These are phyloP conservation scores for Mrakia hoshinonis DNA, from an alignment of 768 basidiomycete genomes.

Conservation along the genomic window DNA sequence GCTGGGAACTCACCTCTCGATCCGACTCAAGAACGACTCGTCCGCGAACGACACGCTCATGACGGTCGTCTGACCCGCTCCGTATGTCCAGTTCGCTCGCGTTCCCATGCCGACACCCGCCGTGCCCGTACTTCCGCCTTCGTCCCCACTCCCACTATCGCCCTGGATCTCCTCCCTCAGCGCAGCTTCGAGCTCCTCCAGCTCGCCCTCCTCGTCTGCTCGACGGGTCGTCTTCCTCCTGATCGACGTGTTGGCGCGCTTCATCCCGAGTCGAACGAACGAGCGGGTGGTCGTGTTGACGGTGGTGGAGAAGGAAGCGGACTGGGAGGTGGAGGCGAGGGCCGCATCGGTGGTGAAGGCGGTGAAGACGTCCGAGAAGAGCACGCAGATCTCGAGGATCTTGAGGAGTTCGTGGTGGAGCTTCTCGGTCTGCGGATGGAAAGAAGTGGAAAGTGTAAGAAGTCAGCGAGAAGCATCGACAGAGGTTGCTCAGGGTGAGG, in stretches of 20 bases:
- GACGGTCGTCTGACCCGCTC: slow-evolving; percentile 2
- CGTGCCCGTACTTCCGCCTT: background rate
- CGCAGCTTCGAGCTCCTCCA: background rate
- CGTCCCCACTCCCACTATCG: background rate
- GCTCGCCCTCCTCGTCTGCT: background rate
- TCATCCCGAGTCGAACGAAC: background rate
- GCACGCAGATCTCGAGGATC: background rate
- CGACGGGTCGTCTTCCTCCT: background rate
- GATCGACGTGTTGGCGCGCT: too few species aligned
- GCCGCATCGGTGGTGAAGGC: slow-evolving; percentile 1
- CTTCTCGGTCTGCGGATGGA: background rate
- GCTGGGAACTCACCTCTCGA: background rate
- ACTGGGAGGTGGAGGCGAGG: background rate
- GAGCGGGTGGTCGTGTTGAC: background rate
- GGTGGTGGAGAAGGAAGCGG: too few species aligned
- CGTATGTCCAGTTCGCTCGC: too few species aligned
- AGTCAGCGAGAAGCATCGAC: background rate
- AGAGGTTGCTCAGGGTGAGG: background rate
- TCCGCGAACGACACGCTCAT: background rate
- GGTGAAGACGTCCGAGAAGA: slow-evolving; percentile 10
- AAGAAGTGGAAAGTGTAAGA: background rate
- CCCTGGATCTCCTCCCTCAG: background rate
- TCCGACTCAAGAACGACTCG: background rate
- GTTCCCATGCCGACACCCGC: background rate
- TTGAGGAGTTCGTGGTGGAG: background rate